Evolutionary conservation across 805 yeast genomes (phyloP).

Genomic region (Wickerhamiella sergipiensis): DNA sequence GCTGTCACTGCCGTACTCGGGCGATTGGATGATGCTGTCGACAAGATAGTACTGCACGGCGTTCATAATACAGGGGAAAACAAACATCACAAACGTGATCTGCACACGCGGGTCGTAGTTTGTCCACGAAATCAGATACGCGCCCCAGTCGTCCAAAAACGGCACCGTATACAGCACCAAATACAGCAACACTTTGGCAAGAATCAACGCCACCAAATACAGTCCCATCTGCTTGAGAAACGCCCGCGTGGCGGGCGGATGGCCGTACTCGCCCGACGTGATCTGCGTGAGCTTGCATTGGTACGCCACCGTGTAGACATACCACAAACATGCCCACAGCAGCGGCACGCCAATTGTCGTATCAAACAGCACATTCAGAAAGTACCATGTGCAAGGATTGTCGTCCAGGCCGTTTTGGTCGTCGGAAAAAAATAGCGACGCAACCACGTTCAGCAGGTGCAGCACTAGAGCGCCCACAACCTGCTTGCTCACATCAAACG

Average conservation of each 20-base stretch:
- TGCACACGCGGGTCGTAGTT: constrained; percentile 61
- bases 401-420: constrained; percentile 29
- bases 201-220: constrained; percentile 47
- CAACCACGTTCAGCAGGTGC: constrained; percentile 60
- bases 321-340: constrained; percentile 40
- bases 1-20: constrained; percentile 21
- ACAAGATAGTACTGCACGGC: constrained; percentile 40
- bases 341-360: constrained; percentile 90
- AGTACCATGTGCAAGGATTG: constrained; percentile 92
- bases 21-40: constrained; percentile 46
- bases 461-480: constrained; percentile 75
- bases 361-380: constrained; percentile 73
- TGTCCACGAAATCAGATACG: constrained; percentile 71
- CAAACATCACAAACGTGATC: constrained; percentile 74
- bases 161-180: constrained; percentile 49
- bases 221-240: constrained; percentile 59
- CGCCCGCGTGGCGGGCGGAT: constrained; percentile 47
- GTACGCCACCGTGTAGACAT: constrained; percentile 30
- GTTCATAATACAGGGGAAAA: constrained; percentile 30
- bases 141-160: constrained; percentile 54
- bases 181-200: constrained; percentile 50
- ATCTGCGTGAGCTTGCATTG: constrained; percentile 29
- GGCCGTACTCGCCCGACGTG: constrained; percentile 49
- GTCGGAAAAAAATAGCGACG: constrained; percentile 42
- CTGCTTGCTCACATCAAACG: constrained; percentile 81